Evolutionary conservation across 345 rosid genomes (phyloP), one percentile per base, ranked within the genome.

Genomic region (Bruguiera sexangula): DNA sequence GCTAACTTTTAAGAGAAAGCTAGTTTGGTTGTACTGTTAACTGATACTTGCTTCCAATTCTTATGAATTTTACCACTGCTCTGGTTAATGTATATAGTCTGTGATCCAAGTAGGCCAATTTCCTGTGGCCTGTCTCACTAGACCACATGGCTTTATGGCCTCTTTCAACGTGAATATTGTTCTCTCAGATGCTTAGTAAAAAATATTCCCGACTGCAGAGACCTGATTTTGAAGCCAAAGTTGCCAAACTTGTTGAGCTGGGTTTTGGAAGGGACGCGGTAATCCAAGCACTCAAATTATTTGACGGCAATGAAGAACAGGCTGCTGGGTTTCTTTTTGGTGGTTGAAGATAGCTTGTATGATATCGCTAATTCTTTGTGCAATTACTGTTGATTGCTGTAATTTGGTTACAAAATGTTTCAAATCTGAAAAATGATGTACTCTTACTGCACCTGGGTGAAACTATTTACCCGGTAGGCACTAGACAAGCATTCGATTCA

Each of bases 321-420:
- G 99, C 98, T 15, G 99, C 98, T 30, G 96, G 94, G 21, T 92
- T 86, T 80, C 97, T 92, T 62, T 95, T 95, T 53, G 99, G 92
- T 37, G 89, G 96, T 66, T 95, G 76, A 87, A 73, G 55, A 32
- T 32, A 43, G 50, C 18, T 43, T 43, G 50, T 0, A 43, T 11
- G 16, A 0, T 48, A 6, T 29, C 30, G 0, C 27, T 62, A 2
- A 27, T 56, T 63, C 43, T 46, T 69, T 60, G 48, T 29, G 46
- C 43, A 34, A 65, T 58, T 19, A 65, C 27, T 53, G n/a, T 18
- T 70, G 46, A 43, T 22, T 53, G 26, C 16, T 26, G 50, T 27
- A 3, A 63, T 61, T 54, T 21, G 60, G 3, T 60, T 27, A 60
- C 58, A 43, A 13, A 13, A 66, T 21, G 21, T 51, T 69, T 11